phyloP scores from a whole-genome alignment of 1,139 yeast species.

The Eremothecium coryli region DNA sequence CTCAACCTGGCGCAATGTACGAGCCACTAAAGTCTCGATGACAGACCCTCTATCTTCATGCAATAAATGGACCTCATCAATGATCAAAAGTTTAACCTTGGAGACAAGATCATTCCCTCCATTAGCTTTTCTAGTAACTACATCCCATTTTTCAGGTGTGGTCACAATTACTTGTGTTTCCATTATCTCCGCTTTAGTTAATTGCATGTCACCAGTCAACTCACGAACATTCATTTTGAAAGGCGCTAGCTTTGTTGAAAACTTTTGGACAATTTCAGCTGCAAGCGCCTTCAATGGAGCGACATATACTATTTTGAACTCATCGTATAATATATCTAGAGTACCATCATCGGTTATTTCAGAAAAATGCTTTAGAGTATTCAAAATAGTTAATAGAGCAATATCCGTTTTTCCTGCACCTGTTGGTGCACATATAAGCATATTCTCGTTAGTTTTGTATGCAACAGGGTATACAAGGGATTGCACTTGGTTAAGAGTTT shows the following conservation, averaged over 20 bases:
- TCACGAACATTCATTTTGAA: constrained; percentile 80
- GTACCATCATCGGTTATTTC: constrained; percentile 41
- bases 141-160: constrained; percentile 99
- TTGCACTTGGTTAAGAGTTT: constrained; percentile 77
- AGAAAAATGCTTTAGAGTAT: constrained; percentile 59
- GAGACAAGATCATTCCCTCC: constrained; percentile 82
- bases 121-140: constrained; percentile 75
- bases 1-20: constrained; percentile 91
- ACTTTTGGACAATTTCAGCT: constrained; percentile 92
- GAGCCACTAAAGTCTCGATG: constrained; percentile 88
- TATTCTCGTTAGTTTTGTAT: constrained; percentile 84
- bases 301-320: constrained; percentile 84
- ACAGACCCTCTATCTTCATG: constrained; percentile 99
- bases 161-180: constrained; percentile 89
- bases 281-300: constrained; percentile 97
- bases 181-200: constrained; percentile 72
- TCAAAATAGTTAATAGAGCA: constrained; percentile 75
- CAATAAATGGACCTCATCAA: constrained; percentile 91
- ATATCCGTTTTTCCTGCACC: constrained; percentile 99
- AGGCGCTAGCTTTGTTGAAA: constrained; percentile 69
- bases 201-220: constrained; percentile 94
- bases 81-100: constrained; percentile 74
- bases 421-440: constrained; percentile 98
- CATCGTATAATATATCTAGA: constrained; percentile 64
- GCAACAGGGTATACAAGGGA: constrained; percentile 89